Percentiles rank a stretch among this genome's conserved stretches.
Evolutionary conservation across 1,284 basidiomycete species (phyloP).

Genomic region (Tranzscheliella williamsii): DNA sequence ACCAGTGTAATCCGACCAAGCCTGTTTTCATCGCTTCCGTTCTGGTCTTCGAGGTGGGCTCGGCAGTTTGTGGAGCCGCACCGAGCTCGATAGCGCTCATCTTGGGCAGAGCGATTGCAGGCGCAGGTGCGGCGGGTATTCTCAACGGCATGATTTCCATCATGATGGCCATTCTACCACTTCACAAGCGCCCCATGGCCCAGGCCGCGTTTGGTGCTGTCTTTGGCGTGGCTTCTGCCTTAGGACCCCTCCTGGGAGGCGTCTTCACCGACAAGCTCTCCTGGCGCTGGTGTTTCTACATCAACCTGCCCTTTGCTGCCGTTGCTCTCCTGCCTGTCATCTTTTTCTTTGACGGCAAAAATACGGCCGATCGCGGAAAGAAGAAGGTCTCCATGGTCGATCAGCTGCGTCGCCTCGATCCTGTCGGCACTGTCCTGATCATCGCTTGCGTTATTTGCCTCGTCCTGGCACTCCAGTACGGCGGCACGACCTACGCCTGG

Average conservation of each 20-base stretch:
- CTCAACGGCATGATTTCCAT: constrained; percentile 64
- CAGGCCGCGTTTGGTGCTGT: constrained; percentile 56
- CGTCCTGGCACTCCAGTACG: constrained; percentile 11
- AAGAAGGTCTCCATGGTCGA: constrained; percentile 3
- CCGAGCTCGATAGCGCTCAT: constrained; percentile 64
- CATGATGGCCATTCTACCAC: constrained; percentile 62
- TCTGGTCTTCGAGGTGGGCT: constrained; percentile 65
- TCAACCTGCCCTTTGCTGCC: constrained; percentile 13
- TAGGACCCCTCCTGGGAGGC: constrained; percentile 58
- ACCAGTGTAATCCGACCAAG: constrained; percentile 63
- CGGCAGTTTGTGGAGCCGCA: constrained; percentile 66
- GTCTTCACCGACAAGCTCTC: constrained; percentile 56
- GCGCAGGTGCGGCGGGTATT: constrained; percentile 65
- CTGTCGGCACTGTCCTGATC: constrained; percentile 60
- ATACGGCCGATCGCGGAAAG: constrained; percentile 8
- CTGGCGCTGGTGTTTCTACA: constrained; percentile 58
- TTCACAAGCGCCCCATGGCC: constrained; percentile 62
- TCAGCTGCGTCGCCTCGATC: constrained; percentile 7
- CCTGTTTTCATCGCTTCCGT: constrained; percentile 64
- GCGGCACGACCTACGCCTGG: constrained; percentile 4
- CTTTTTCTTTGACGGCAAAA: constrained; percentile 11
- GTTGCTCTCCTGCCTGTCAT: constrained; percentile 9
- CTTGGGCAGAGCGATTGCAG: constrained; percentile 65
- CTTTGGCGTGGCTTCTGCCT: constrained; percentile 48
- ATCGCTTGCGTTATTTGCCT: constrained; percentile 46